Evolutionary conservation across 208 protist genomes (phyloP), one percentile per base, ranked within the genome.

Genomic region (Acanthamoeba triangularis): DNA sequence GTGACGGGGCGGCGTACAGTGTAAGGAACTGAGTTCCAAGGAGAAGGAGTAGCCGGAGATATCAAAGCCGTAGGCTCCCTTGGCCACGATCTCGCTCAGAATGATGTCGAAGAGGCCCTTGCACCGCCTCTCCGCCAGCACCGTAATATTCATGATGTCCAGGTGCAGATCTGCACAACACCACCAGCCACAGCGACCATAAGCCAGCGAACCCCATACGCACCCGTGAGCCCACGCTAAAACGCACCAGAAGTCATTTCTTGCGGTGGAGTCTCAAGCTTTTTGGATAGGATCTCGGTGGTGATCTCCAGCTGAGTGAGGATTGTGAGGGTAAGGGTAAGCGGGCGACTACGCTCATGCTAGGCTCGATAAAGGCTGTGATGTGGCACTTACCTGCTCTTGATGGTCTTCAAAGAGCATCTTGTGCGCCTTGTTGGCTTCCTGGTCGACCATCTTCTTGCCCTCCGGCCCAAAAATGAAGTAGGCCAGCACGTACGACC

Each of bases 361-460:
- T 14, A 74, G 28, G 25, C 33, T 74, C 28, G 25, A 3, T 1
- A 10, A 4, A 47, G 28, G 20, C 0, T 13, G 37, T 0, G 67
- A 44, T 13, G 52, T 0, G 18, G 0, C 23, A 28, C 18, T 8
- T 61, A 90, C 80, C 25, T 91, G 84, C 13, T 91, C 84, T 37
- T 91, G 84, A 16, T 91, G 84, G 54, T 91, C 84, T 30, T 91
- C 84, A 23, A 91, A 91, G 30, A 91, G 84, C 84, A 91, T 91
- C 59, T 91, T 91, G 33, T 91, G 84, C 4, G 84, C 84, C 25
- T 91, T 65, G 59, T 91, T 91, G 35, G 49, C 56, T 30, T 41
- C 28, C 3, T 69, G 30, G 44, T 91, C 84, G 10, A 91, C 84
- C 56, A 33, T 61, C 84, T 91, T 91, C 84, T 91, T 91, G 49